Conservation (phyloP, 2,329 filamentous ascomycete species). For the Colletotrichum sp. region DNA sequence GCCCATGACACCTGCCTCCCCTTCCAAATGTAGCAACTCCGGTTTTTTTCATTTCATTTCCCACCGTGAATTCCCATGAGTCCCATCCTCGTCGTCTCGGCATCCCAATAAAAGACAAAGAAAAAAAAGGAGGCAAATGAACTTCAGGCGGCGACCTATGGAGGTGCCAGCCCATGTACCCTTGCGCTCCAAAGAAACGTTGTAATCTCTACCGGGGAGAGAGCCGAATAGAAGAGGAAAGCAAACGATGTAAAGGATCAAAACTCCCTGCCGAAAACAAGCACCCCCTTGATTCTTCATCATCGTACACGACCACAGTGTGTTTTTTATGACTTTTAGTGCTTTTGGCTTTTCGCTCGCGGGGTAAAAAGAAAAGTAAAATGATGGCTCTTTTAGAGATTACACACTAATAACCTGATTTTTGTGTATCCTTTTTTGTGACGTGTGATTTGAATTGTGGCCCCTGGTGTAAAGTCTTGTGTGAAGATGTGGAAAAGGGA, state of each 20-base stretch:
- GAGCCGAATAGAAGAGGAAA: not conserved
- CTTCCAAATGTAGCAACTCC: not conserved
- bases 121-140: not conserved
- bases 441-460: not conserved
- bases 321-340: not conserved
- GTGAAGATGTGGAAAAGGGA: not conserved
- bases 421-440: conserved; percentile 7
- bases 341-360: not conserved
- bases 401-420: not conserved
- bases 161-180: not conserved
- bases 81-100: not conserved
- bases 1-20: not conserved
- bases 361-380: not conserved
- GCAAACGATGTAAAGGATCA: not conserved
- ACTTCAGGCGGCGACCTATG: not conserved
- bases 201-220: not conserved
- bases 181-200: not conserved
- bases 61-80: not conserved
- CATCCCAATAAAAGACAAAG: not conserved
- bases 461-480: not conserved
- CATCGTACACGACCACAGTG: not conserved
- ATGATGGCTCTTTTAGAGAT: not conserved
- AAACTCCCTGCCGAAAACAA: not conserved
- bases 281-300: not conserved
- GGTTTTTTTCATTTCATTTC: not conserved